A percentile compares a stretch with the other conserved stretches of the same genome.
Evolutionary conservation across 192 early-diverging fungal genomes (phyloP).

Genomic region (Rhizoclosmatium globosum): DNA sequence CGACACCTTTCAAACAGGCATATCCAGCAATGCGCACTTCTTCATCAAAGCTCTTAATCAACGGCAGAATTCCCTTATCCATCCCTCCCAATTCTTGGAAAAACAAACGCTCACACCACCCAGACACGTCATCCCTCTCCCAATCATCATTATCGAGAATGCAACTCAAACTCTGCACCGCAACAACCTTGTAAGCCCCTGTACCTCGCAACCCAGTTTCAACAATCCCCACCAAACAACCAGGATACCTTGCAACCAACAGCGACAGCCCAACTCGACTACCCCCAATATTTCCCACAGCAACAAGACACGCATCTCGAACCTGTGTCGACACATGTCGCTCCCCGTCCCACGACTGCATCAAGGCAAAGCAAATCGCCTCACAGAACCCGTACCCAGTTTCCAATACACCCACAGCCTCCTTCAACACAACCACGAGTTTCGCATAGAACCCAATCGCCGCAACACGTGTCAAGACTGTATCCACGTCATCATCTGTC

Average conservation of each 20-base stretch:
- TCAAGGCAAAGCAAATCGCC: background rate
- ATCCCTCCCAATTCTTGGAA: background rate
- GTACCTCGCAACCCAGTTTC: background rate
- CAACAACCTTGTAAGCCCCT: background rate
- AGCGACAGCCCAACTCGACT: background rate
- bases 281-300: conserved; percentile 5
- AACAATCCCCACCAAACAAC: background rate
- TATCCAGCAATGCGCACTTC: conserved; percentile 27
- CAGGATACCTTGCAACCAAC: background rate
- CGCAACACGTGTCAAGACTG: background rate
- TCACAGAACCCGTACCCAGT: background rate
- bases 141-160: conserved; percentile 5
- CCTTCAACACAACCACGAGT: background rate
- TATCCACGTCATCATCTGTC: background rate
- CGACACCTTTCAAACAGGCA: conserved; percentile 14
- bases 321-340: background rate
- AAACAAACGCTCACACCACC: background rate
- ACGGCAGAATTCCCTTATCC: background rate
- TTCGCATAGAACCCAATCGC: conserved; percentile 15
- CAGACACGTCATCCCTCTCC: background rate
- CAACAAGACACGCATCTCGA: conserved; percentile 11
- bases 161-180: conserved; percentile 2
- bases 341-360: background rate
- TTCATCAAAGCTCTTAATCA: conserved; percentile 22
- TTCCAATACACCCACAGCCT: background rate